These are phyloP conservation scores for Salix purpurea DNA, from an alignment of 345 rosid species.

Conservation along the genomic window DNA sequence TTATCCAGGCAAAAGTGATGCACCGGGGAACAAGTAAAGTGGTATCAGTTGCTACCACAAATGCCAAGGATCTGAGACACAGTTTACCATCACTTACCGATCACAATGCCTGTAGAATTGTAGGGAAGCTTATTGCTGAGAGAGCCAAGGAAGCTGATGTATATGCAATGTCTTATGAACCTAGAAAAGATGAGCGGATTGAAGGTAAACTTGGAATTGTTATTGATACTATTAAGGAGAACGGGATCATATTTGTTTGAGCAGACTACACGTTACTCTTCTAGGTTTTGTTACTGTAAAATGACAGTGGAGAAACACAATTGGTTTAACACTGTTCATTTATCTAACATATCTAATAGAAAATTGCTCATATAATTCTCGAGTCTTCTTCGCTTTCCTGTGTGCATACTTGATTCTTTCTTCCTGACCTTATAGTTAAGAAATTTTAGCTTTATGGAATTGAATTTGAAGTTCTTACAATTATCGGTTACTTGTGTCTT, in stretches of 20 bases:
- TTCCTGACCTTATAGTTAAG: not conserved
- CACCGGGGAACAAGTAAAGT: slow-evolving; percentile 93
- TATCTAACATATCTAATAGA: not conserved
- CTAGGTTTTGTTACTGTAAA: not conserved
- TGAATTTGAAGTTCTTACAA: not conserved
- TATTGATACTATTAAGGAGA: slow-evolving; percentile 79
- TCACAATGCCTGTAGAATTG: slow-evolving; percentile 62
- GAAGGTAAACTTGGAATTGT: slow-evolving; percentile 89
- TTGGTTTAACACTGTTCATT: not conserved
- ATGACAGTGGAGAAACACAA: not conserved
- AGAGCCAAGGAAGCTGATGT: slow-evolving; percentile 90
- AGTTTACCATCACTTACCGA: slow-evolving; percentile 69
- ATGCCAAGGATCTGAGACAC: slow-evolving; percentile 77
- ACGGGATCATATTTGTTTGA: slow-evolving; percentile 40
- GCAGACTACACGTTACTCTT: not conserved
- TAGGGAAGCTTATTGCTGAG: slow-evolving; percentile 82
- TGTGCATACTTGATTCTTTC: not conserved
- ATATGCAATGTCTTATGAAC: slow-evolving; percentile 73
- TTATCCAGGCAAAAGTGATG: slow-evolving; percentile 90
- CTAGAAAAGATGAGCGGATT: slow-evolving; percentile 71
- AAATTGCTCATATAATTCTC: not conserved
- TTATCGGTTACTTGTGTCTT: not conserved
- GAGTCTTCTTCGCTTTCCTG: not conserved
- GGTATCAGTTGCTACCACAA: slow-evolving; percentile 87
- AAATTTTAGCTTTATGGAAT: not conserved